Percentiles rank a stretch among this genome's conserved stretches.
Evolutionary conservation across 164 flowering plant genomes (phyloP).

Genomic region (Stephania japonica): DNA sequence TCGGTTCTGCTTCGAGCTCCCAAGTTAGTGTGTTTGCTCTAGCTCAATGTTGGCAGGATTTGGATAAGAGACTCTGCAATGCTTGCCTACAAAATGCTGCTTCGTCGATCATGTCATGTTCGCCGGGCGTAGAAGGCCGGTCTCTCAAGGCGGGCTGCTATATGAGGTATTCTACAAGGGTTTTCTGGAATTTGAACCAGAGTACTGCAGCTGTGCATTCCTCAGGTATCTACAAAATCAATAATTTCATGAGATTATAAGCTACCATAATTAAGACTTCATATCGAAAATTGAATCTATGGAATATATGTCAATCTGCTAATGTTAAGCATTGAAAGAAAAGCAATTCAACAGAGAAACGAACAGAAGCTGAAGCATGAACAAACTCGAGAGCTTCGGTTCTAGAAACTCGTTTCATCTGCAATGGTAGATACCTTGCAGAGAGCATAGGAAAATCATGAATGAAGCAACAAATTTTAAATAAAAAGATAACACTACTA

Average conservation of each 20-base stretch:
- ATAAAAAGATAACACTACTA: too few relatives aligned
- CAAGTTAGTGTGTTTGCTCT: not conserved
- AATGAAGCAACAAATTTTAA: too few relatives aligned
- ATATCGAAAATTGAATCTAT: too few relatives aligned
- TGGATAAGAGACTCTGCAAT: not conserved
- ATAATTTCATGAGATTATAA: not conserved
- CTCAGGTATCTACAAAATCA: not conserved
- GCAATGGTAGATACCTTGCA: too few relatives aligned
- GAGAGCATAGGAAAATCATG: too few relatives aligned
- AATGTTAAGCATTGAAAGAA: too few relatives aligned
- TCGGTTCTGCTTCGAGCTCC: not conserved
- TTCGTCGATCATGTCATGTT: not conserved
- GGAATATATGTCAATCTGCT: too few relatives aligned
- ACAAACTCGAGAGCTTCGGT: not conserved
- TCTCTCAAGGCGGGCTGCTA: not conserved
- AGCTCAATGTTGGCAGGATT: not conserved
- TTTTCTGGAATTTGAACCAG: not conserved
- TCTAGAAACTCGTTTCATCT: too few relatives aligned
- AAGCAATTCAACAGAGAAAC: not conserved
- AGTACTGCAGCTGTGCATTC: not conserved
- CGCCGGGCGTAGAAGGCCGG: not conserved
- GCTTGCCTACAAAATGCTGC: not conserved
- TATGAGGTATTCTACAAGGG: conserved; percentile 1
- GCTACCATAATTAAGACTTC: not conserved
- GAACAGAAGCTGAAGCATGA: not conserved